Evolutionary conservation across 2,329 filamentous ascomycete species (phyloP).

Genomic region (Verticillium zaregamsianum): DNA sequence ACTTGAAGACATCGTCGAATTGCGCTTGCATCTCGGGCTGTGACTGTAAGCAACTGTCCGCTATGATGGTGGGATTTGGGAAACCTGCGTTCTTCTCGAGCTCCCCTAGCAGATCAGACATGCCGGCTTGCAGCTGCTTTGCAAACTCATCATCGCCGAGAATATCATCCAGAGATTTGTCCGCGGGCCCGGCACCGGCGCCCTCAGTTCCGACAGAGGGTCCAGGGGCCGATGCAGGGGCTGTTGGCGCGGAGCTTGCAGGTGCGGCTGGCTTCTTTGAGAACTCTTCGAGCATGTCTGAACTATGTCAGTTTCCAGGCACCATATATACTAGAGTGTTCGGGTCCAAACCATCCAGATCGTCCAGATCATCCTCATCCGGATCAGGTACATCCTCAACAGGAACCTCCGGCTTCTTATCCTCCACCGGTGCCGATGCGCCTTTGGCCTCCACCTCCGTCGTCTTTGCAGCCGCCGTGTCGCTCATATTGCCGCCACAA

Average conservation of each 20-base stretch:
- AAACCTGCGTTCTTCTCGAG: constrained; percentile 43
- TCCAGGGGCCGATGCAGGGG: constrained; percentile 15
- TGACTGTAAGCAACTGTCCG: neutral
- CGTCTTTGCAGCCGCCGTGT: constrained; percentile 7
- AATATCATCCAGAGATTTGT: constrained; percentile 31
- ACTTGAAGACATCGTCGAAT: constrained; percentile 74
- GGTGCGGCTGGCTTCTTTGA: constrained; percentile 32
- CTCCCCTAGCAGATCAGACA: constrained; percentile 77
- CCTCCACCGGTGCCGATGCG: constrained; percentile 11
- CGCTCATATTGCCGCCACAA: neutral
- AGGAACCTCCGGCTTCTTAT: constrained; percentile 19
- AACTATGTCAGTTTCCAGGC: constrained; percentile 5
- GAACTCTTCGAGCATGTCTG: constrained; percentile 93
- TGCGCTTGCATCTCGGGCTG: constrained; percentile 72
- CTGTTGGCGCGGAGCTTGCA: neutral
- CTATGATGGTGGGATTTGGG: neutral
- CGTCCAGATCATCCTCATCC: constrained; percentile 88
- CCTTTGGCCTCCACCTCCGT: constrained; percentile 14
- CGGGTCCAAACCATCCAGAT: constrained; percentile 70
- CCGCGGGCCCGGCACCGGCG: constrained; percentile 14
- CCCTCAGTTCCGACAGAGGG: constrained; percentile 17
- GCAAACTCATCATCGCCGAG: constrained; percentile 74
- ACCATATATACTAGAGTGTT: neutral
- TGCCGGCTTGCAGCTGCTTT: constrained; percentile 81
- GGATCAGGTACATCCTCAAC: constrained; percentile 71